Evolutionary conservation across 495 filamentous ascomycete species (phyloP).

Genomic region (Cladorrhinum samala): DNA sequence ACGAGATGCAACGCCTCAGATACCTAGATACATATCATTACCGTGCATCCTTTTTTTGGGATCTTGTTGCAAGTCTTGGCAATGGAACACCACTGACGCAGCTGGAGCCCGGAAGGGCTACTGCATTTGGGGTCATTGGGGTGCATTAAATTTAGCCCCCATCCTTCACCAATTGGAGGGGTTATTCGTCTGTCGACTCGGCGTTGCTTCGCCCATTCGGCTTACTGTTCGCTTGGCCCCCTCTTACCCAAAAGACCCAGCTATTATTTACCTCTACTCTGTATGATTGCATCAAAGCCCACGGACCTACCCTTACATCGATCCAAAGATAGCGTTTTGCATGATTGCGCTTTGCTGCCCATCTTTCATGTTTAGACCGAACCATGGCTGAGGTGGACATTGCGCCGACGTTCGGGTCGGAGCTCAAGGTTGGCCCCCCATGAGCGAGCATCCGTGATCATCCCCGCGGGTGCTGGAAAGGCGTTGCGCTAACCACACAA

Average conservation of each 20-base stretch:
- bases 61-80: no score
- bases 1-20: no score
- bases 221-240: conserved; percentile 3
- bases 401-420: conserved; percentile 76
- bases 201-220: conserved; percentile 3
- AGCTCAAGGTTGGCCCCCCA: conserved; percentile 66
- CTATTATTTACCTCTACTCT: not conserved
- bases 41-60: no score
- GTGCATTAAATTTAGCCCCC: conserved; percentile 8
- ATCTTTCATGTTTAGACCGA: conserved; percentile 22
- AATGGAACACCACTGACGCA: no score
- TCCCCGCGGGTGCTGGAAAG: not conserved
- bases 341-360: conserved; percentile 3
- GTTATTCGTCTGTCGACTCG: not conserved
- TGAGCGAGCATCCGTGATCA: no score
- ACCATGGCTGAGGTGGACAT: conserved; percentile 69
- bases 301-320: not conserved
- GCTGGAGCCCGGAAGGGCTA: conserved; percentile 1
- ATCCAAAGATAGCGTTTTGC: conserved; percentile 4
- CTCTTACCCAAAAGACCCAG: not conserved
- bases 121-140: not conserved
- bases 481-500: conserved; percentile 10
- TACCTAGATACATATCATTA: no score
- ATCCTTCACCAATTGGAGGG: conserved; percentile 11
- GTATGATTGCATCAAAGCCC: no score